Evolutionary conservation across 2,329 filamentous ascomycete species (phyloP).

Genomic region (Colletotrichum euphorbiae): DNA sequence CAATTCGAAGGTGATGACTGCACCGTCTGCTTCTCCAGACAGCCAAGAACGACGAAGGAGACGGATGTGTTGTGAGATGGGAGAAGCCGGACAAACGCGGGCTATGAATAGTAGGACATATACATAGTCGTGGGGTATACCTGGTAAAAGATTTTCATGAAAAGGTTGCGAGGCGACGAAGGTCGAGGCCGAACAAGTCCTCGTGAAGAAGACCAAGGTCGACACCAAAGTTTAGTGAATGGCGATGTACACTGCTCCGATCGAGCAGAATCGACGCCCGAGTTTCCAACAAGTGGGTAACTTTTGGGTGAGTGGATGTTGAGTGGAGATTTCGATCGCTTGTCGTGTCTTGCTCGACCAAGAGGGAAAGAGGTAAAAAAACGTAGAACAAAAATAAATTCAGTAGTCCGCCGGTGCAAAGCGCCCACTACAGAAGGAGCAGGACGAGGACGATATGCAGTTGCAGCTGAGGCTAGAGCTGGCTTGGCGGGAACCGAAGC

Average conservation of each 20-base stretch:
- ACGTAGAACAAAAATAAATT: neutral
- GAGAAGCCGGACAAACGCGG: neutral
- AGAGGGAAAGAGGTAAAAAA: conserved; percentile 11
- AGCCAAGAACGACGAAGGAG: neutral
- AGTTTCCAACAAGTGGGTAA: conserved; percentile 35
- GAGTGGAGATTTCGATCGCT: conserved; percentile 19
- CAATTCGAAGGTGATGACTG: no score
- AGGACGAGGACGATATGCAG: neutral
- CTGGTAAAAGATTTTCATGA: conserved; percentile 18
- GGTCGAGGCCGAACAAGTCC: neutral
- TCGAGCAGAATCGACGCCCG: conserved; percentile 30
- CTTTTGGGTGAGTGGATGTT: conserved; percentile 31
- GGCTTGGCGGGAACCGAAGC: neutral
- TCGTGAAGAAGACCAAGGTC: neutral
- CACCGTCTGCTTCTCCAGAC: no score
- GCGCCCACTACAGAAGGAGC: neutral
- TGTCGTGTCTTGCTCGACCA: conserved; percentile 24
- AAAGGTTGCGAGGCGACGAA: conserved; percentile 11
- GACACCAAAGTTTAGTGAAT: conserved; percentile 1
- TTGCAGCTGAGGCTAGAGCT: neutral
- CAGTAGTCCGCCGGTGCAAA: neutral
- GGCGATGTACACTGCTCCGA: conserved; percentile 8
- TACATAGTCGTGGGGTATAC: conserved; percentile 25
- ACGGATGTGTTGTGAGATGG: neutral
- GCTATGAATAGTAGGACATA: conserved; percentile 33